phyloP scores from a whole-genome alignment of 2,329 filamentous ascomycete species.

The Sarocladium strictum region DNA sequence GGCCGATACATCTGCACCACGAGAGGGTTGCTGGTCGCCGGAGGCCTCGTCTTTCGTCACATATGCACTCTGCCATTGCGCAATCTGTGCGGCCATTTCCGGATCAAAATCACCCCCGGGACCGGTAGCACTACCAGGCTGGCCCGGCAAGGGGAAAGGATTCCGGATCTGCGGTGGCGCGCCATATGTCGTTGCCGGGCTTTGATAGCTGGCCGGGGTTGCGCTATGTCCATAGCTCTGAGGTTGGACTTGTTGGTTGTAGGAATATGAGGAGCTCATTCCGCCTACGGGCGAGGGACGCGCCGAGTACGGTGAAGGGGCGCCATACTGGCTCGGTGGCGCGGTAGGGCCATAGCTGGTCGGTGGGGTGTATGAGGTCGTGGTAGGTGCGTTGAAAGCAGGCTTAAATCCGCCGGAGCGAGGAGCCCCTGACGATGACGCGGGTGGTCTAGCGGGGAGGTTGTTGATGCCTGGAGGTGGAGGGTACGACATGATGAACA shows the following conservation, averaged over 20 bases:
- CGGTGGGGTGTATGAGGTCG: conserved; percentile 21
- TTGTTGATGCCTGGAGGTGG: conserved; percentile 66
- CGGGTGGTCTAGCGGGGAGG: conserved; percentile 73
- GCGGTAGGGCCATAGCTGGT: conserved; percentile 27
- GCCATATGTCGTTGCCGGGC: conserved; percentile 34
- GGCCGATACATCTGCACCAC: conserved; percentile 19
- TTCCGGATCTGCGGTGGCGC: conserved; percentile 64
- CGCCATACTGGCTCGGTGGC: conserved; percentile 37
- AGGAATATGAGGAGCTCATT: conserved; percentile 22
- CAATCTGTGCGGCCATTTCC: conserved; percentile 85
- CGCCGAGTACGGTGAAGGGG: conserved; percentile 27
- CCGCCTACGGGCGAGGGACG: conserved; percentile 25
- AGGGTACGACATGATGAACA: conserved; percentile 80
- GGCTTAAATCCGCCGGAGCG: conserved; percentile 34
- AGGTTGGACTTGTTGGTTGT: conserved; percentile 20
- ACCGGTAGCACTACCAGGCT: conserved; percentile 35
- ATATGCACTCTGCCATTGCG: conserved; percentile 92
- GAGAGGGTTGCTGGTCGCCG: conserved; percentile 36
- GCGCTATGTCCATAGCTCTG: conserved; percentile 16
- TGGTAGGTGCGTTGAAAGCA: conserved; percentile 40
- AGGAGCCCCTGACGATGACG: conserved; percentile 21
- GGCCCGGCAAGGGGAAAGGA: conserved; percentile 68
- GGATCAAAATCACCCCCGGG: conserved; percentile 50
- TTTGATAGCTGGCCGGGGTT: conserved; percentile 28
- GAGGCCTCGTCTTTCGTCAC: conserved; percentile 51